phyloP scores from a whole-genome alignment of 1,284 basidiomycete species.

The Grifola frondosa region DNA sequence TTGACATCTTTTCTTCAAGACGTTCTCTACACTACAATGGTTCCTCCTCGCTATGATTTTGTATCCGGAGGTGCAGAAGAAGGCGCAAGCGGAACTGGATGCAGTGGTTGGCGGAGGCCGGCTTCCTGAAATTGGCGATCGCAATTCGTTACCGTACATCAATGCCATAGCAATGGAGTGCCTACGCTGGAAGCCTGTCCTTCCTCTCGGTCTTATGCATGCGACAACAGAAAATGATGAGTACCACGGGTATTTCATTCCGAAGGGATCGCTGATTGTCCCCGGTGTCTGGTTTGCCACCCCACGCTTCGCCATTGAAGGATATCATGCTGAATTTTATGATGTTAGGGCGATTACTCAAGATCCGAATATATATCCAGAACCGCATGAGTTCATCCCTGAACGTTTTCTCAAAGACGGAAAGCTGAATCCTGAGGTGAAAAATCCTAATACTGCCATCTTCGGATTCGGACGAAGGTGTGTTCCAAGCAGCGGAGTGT shows the following conservation, averaged over 20 bases:
- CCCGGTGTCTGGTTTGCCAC: conserved; percentile 13
- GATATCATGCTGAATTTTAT: too few species aligned
- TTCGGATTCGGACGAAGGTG: too few species aligned
- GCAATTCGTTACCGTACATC: conserved; percentile 12
- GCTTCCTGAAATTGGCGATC: conserved; percentile 16
- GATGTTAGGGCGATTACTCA: too few species aligned
- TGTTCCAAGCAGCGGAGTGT: too few species aligned
- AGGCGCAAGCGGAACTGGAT: conserved; percentile 30
- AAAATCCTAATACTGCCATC: too few species aligned
- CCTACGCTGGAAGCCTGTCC: conserved; percentile 15
- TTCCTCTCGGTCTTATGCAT: conserved; percentile 15
- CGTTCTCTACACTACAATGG: not conserved
- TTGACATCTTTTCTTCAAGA: not conserved
- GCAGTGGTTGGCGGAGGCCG: conserved; percentile 13
- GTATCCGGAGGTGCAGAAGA: conserved; percentile 20
- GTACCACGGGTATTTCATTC: conserved; percentile 17
- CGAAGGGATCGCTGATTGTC: conserved; percentile 16
- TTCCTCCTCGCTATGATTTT: conserved; percentile 20
- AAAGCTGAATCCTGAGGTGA: too few species aligned
- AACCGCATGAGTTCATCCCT: too few species aligned
- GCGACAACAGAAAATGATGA: conserved; percentile 11
- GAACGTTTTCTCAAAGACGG: too few species aligned
- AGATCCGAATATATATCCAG: too few species aligned
- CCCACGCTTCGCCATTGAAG: too few species aligned
- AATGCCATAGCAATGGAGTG: conserved; percentile 15